These are phyloP conservation scores for Alternaria infectoria DNA, from an alignment of 2,329 filamentous ascomycete species.

Conservation along the genomic window DNA sequence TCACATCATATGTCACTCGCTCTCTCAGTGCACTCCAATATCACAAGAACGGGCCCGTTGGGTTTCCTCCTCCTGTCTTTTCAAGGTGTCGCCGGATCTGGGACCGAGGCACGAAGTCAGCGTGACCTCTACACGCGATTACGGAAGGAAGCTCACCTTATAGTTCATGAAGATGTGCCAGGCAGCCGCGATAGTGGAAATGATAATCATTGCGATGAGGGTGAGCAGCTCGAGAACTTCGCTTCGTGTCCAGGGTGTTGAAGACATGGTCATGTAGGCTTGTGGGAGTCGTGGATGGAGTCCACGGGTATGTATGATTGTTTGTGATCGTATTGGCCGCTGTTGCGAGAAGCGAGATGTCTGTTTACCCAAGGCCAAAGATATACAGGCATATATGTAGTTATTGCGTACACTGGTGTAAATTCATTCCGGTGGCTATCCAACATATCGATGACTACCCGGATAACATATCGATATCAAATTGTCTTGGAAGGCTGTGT, in stretches of 20 bases:
- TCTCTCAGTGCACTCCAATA: neutral
- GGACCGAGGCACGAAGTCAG: too few species aligned
- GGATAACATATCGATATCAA: neutral
- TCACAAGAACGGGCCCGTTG: neutral
- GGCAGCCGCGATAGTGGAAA: neutral
- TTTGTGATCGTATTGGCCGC: neutral
- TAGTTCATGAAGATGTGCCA: neutral
- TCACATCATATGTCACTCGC: neutral
- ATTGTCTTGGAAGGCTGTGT: neutral
- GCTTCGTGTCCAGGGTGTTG: neutral
- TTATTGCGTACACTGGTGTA: accelerated
- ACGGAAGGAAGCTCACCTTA: neutral
- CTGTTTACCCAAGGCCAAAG: neutral
- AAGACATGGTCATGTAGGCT: neutral
- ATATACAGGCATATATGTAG: neutral
- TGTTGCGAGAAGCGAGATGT: neutral
- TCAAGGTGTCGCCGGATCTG: neutral
- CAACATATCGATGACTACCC: neutral
- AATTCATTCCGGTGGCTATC: accelerated
- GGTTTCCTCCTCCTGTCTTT: neutral
- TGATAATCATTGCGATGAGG: neutral
- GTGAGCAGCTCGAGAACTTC: neutral
- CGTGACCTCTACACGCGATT: neutral
- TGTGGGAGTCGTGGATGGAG: neutral
- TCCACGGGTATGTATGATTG: neutral